Evolutionary conservation across 2,329 filamentous ascomycete species (phyloP).

Genomic region (Camptophora hylomeconis): DNA sequence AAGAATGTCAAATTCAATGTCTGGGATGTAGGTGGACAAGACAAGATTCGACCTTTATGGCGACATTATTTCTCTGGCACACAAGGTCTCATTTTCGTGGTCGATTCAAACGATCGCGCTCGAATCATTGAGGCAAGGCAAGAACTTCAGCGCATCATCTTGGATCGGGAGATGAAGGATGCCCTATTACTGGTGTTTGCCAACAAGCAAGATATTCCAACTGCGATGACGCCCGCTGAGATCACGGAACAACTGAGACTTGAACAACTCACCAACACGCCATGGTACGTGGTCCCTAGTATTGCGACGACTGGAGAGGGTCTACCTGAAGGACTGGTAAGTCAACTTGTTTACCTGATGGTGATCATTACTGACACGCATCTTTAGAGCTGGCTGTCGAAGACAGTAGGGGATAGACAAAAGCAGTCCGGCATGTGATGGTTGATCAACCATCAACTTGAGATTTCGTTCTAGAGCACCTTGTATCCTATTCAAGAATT

Average conservation of each 20-base stretch:
- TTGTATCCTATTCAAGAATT: no score
- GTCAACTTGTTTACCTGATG: conserved; percentile 14
- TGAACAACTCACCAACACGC: conserved; percentile 65
- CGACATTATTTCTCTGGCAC: conserved; percentile 99
- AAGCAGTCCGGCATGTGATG: no score
- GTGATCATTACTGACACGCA: conserved; percentile 11
- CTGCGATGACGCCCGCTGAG: conserved; percentile 68
- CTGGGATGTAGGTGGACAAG: conserved; percentile 99
- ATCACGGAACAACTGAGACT: conserved; percentile 67
- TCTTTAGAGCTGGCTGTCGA: conserved; percentile 58
- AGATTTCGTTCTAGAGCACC: no score
- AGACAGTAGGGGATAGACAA: no score
- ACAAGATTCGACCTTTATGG: conserved; percentile 99
- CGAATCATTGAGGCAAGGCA: conserved; percentile 94
- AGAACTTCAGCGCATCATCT: conserved; percentile 95
- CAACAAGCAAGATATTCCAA: conserved; percentile 95
- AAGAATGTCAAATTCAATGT: conserved; percentile 99
- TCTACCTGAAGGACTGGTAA: conserved; percentile 63
- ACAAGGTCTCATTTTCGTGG: conserved; percentile 98
- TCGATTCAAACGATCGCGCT: conserved; percentile 97
- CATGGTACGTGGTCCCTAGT: conserved; percentile 75
- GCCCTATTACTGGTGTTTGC: conserved; percentile 94
- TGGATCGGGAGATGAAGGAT: conserved; percentile 97
- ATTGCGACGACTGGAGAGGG: conserved; percentile 72
- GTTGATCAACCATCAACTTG: no score